These are phyloP conservation scores for Luzula sylvatica DNA, from an alignment of 176 grass and related monocot genomes.

Conservation along the genomic window DNA sequence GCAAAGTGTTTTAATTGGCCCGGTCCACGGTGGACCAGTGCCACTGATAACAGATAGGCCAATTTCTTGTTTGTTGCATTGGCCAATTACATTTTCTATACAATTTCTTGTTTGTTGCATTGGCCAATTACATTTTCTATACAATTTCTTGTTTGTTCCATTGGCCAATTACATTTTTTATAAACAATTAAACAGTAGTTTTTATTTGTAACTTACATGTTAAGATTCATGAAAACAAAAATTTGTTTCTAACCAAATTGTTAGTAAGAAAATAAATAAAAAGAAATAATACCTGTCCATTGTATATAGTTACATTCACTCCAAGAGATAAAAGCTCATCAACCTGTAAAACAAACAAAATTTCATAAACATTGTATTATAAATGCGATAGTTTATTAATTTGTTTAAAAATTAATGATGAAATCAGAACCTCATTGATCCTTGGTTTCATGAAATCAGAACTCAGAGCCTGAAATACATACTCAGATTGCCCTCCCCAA, in stretches of 20 bases:
- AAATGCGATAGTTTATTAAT: neutral
- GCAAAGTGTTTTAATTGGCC: no score
- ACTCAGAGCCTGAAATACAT: constrained; percentile 36
- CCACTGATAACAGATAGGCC: no score
- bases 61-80: no score
- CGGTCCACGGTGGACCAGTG: no score
- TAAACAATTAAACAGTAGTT: neutral
- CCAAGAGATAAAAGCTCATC: constrained; percentile 70
- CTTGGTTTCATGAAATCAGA: constrained; percentile 79
- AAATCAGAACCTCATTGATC: constrained; percentile 38
- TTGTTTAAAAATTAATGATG: neutral
- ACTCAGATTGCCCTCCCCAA: constrained; percentile 45
- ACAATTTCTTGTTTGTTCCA: no score
- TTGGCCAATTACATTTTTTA: neutral
- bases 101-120: no score
- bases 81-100: no score
- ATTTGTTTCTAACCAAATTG: neutral
- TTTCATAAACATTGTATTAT: neutral
- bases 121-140: no score
- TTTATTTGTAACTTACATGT: no score
- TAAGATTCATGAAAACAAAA: no score
- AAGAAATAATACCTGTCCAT: constrained; percentile 46
- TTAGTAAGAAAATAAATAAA: neutral
- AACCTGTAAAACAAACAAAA: constrained; percentile 29
- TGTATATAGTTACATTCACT: constrained; percentile 66